Evolutionary conservation across 495 filamentous ascomycete genomes (phyloP), one percentile per base, ranked within the genome.

Genomic region (Daldinia decipiens): DNA sequence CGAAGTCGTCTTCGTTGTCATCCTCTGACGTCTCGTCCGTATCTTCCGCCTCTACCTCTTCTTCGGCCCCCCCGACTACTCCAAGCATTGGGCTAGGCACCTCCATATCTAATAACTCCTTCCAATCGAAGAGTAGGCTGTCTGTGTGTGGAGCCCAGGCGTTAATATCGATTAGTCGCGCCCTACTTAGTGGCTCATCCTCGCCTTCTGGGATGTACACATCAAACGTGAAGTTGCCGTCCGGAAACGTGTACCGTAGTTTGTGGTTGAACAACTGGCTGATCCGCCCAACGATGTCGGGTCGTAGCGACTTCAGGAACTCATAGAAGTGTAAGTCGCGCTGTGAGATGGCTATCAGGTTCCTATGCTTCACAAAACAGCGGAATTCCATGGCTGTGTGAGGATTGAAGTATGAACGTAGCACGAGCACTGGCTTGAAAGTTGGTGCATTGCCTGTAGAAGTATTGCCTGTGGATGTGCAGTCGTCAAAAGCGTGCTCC

Each of bases 71-170:
- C 8, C 80, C 80, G 26, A 57, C 59, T 80, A 73, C 77, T 0
- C 84, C 83, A 21, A 86, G 72, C 9, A 87, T 55, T 6, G 82
- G 78, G 31, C 77, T 59, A 11, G 85, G 88, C 17, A 92, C 88
- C 26, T 86, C 81, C 82, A 93, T 85, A 0, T 82, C 86, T 70
- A 99, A 76, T 17, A 99, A 83, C 80, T 98, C 96, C 62, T 90
- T 65, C 95, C 95, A 99, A 57, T 88, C 90, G 76, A 98, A 99
- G 15, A 98, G 81, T 50, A 98, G 76, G 9, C 92, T 88, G 77
- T 99, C 95, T 0, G 95, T 99, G 61, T 93, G 79, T 57, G 87
- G 89, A 11, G 95, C 96, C 92, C 95, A 99, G 0, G 95, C 93
- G 70, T 99, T 98, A 58, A 99, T 89, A 77, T 99, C 95, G 36